A percentile compares a stretch with the other conserved stretches of the same genome.
Evolutionary conservation across 768 basidiomycete species (phyloP).

Genomic region (Macrolepiota dolichaula): DNA sequence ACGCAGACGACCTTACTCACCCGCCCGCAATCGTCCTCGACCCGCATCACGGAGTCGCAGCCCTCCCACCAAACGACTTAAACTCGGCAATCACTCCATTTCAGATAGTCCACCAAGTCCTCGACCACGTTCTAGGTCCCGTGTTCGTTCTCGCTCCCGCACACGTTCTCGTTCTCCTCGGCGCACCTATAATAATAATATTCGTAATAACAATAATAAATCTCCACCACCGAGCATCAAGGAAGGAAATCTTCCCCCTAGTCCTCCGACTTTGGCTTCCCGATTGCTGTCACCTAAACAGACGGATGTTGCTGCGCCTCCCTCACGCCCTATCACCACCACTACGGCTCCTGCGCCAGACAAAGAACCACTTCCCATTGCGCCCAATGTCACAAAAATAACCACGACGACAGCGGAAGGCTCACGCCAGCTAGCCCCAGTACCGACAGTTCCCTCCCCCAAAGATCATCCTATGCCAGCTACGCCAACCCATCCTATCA

Average conservation of each 20-base stretch:
- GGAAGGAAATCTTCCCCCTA: not conserved
- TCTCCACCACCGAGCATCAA: constrained; percentile 1
- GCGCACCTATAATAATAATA: not conserved
- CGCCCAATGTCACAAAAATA: not conserved
- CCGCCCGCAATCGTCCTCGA: not conserved
- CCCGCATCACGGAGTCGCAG: constrained; percentile 14
- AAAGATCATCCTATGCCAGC: not conserved
- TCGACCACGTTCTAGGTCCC: constrained; percentile 9
- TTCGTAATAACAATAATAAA: not conserved
- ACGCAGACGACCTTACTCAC: constrained; percentile 5
- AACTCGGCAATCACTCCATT: constrained; percentile 22
- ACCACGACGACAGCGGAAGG: not conserved
- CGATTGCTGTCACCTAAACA: not conserved
- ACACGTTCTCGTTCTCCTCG: constrained; percentile 10
- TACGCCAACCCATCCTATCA: not conserved
- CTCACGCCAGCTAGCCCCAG: no score
- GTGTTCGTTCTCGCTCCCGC: constrained; percentile 10
- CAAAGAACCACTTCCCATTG: not conserved
- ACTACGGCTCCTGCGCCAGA: not conserved
- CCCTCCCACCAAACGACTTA: constrained; percentile 18
- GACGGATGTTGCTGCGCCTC: not conserved
- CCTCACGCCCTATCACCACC: not conserved
- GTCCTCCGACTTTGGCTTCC: not conserved
- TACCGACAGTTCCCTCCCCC: not conserved
- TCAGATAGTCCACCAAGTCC: constrained; percentile 13